Evolutionary conservation across 2,329 filamentous ascomycete species (phyloP), one percentile per base, ranked within the genome.

Genomic region (Polytolypa hystricis): DNA sequence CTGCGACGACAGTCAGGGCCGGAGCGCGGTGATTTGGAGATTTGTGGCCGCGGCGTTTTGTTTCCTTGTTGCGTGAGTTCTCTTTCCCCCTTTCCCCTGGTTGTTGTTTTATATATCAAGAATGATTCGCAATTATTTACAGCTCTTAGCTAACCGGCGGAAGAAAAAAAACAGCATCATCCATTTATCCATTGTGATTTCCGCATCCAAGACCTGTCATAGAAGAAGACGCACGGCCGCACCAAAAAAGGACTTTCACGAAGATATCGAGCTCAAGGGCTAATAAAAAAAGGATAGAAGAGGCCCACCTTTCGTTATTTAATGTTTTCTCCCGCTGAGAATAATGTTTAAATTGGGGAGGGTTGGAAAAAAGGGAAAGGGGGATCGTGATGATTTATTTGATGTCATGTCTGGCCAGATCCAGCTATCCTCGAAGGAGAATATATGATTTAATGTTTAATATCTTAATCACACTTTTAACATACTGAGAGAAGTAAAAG

Each of bases 181-280:
- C 12, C 27, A 31, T 28, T 17, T 31, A 30, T n/a, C 17, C 12
- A 23, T 25, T 11, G 23, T 31, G 26, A 11, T 37, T 18, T 23
- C 28, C 18, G 27, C 35, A n/a, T 31, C 23, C 12, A 15, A 31
- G 10, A 14, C 29, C 10, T 30, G 26, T 28, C 35, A 37, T 9
- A 26, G 25, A 26, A 26, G n/a, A 8, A n/a, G n/a, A n/a, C 35
- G 35, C 4, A 37, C 14, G 29, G 27, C n/a, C 5, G 5, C n/a
- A n/a, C n/a, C n/a, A n/a, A n/a, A 15, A 25, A 30, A 37, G 27
- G 4, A 14, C 12, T 10, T 7, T 9, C 17, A 15, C 28, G 18
- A 31, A n/a, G 35, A 37, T 23, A 17, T 37, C 17, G 35, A 37
- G 35, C 25, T 36, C n/a, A 34, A 10, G 26, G 29, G 29, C 14